These are phyloP conservation scores for Orbilia quercus DNA, from an alignment of 2,329 filamentous ascomycete species.

Conservation along the genomic window DNA sequence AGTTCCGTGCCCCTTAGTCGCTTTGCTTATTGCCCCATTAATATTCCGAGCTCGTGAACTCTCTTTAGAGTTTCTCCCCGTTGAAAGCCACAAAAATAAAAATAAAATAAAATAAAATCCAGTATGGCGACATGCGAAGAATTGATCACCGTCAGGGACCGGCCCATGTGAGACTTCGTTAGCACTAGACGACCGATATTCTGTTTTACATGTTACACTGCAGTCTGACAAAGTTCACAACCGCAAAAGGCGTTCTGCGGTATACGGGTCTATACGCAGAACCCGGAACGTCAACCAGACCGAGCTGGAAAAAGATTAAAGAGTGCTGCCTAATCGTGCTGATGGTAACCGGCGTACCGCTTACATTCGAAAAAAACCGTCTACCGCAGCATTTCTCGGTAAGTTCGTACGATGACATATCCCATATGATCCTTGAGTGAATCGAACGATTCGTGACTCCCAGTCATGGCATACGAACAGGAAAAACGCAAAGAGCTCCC, in stretches of 20 bases:
- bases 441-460: slow-evolving; percentile 18
- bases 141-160: neutral
- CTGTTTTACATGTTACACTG: slow-evolving; percentile 35
- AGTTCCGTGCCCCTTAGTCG: slow-evolving; percentile 15
- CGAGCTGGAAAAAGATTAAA: slow-evolving; percentile 40
- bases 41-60: slow-evolving; percentile 35
- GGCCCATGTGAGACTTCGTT: slow-evolving; percentile 34
- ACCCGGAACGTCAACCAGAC: no score
- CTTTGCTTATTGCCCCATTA: slow-evolving; percentile 54
- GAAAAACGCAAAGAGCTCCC: slow-evolving; percentile 45
- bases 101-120: no score
- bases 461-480: slow-evolving; percentile 13
- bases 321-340: slow-evolving; percentile 43
- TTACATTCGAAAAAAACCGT: slow-evolving; percentile 22
- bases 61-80: slow-evolving; percentile 41
- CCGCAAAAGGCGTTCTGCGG: neutral
- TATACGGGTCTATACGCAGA: no score
- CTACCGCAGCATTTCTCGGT: slow-evolving; percentile 35
- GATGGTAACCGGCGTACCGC: neutral
- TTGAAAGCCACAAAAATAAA: slow-evolving; percentile 55
- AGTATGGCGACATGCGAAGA: slow-evolving; percentile 42
- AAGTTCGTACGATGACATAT: slow-evolving; percentile 37
- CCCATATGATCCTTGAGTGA: slow-evolving; percentile 18
- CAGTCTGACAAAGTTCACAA: no score
- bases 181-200: slow-evolving; percentile 17